phyloP scores from a whole-genome alignment of 2,329 filamentous ascomycete genomes.

The Emydomyces testavorans region DNA sequence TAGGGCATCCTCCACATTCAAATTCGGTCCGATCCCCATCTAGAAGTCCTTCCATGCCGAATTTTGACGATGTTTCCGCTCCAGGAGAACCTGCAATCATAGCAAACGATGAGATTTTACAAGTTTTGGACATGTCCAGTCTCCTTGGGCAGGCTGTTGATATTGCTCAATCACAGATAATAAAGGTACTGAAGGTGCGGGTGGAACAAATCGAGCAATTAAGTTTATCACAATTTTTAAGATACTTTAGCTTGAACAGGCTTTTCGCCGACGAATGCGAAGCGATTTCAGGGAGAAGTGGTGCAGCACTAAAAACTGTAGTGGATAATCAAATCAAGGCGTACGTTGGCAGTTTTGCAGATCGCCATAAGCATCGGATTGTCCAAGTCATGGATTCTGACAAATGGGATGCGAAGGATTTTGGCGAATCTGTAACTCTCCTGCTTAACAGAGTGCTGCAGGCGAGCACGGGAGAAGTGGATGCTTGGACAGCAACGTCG shows the following conservation, averaged over 20 bases:
- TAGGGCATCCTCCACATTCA: constrained; percentile 9
- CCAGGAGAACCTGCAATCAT: constrained; percentile 22
- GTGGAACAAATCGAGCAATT: constrained; percentile 49
- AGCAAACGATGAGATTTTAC: constrained; percentile 49
- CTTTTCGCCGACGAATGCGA: constrained; percentile 57
- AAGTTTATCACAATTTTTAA: constrained; percentile 46
- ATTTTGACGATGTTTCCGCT: constrained; percentile 33
- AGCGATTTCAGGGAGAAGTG: constrained; percentile 51
- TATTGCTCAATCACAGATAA: constrained; percentile 52
- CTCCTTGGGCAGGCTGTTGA: constrained; percentile 56
- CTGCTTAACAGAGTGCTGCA: constrained; percentile 46
- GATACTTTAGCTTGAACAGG: constrained; percentile 52
- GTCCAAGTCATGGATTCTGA: constrained; percentile 50
- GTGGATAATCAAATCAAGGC: constrained; percentile 53
- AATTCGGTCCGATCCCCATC: constrained; percentile 34
- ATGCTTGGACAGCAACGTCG: constrained; percentile 42
- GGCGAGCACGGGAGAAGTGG: constrained; percentile 48
- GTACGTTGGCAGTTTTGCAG: constrained; percentile 48
- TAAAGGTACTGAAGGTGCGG: constrained; percentile 52
- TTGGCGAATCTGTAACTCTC: constrained; percentile 42
- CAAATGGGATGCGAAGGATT: constrained; percentile 55
- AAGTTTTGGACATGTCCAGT: constrained; percentile 54
- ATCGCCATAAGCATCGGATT: constrained; percentile 46
- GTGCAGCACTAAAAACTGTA: constrained; percentile 47
- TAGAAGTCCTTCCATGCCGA: constrained; percentile 34